Conservation (phyloP, 2,329 filamentous ascomycete species). For the Fusarium chaquense region DNA sequence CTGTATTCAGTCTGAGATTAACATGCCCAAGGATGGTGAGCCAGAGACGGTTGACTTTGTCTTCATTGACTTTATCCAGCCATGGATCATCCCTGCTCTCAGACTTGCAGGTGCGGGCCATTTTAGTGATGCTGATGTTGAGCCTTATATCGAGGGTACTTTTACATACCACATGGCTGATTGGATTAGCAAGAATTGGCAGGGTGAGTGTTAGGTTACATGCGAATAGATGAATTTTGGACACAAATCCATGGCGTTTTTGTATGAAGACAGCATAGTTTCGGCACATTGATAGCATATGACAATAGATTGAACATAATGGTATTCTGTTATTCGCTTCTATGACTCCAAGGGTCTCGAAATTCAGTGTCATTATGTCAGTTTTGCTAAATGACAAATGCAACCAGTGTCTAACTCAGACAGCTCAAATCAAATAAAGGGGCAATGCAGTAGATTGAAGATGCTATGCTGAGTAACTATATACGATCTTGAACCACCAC, state of each 20-base stretch:
- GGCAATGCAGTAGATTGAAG: constrained; percentile 39
- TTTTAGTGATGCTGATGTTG: constrained; percentile 62
- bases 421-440: not conserved
- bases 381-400: not conserved
- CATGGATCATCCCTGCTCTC: constrained; percentile 81
- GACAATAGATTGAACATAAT: constrained; percentile 3
- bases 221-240: constrained; percentile 7
- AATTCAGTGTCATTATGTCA: not conserved
- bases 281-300: not conserved
- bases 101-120: constrained; percentile 66
- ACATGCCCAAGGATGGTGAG: constrained; percentile 67
- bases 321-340: not conserved
- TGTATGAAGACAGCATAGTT: constrained; percentile 1
- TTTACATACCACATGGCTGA: constrained; percentile 67
- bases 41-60: constrained; percentile 86
- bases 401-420: not conserved
- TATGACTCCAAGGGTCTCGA: not conserved
- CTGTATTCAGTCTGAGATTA: constrained; percentile 77
- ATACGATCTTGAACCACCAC: constrained; percentile 25
- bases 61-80: constrained; percentile 91
- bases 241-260: constrained; percentile 23
- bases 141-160: constrained; percentile 64
- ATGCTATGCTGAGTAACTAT: constrained; percentile 39
- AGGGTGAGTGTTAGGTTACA: constrained; percentile 56
- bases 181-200: constrained; percentile 73